Base-by-base conservation (phyloP, 768 basidiomycete species). In the Rhizopogon rudus region DNA sequence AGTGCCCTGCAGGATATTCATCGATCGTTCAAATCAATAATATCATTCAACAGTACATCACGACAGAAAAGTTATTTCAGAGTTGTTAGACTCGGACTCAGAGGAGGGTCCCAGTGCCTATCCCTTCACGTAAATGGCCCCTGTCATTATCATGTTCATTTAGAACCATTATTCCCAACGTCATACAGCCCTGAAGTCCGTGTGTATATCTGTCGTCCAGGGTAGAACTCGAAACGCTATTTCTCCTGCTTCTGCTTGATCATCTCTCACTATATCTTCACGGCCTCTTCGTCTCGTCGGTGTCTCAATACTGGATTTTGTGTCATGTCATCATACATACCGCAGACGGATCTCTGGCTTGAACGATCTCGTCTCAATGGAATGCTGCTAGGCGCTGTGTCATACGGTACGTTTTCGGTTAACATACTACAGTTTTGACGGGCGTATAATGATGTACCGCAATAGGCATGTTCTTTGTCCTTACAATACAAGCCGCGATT, bases 331-430 rank as follows among this genome's bases (percentile, higher is more conserved):
- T 51, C 66, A 25, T 46, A 58, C 10, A 58, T 59, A 17, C 58
- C 60, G 1, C 3, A 46, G 8, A 61, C 65, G 5, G 40, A 65
- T 25, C 33, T 69, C 14, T 68, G 64, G 66, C 52, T 69, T 5
- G 67, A 67, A 43, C 44, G 63, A 49, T 69, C 64, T 1, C 64
- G 58, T 40, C 64, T 66, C 5, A 51, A 52, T 46, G 68, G 67
- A 6, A 61, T 63, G 57, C 12, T 61, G 0, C 58, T 65, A 13
- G 13, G 53, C 0, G 61, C 46, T 17, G 61, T 63, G 20, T 67
- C 65, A 3, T 69, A 65, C 1, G 67, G 69, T 58, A 33, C 31
- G 61, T 37, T 49, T 49, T 16, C 14, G 5, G 14, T 22, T 12
- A 37, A 5, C 31, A 33, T 22, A 37, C 10, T 7, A 5, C 8